phyloP scores from a whole-genome alignment of 139 green algal species.

The Spirogloea muscicola region DNA sequence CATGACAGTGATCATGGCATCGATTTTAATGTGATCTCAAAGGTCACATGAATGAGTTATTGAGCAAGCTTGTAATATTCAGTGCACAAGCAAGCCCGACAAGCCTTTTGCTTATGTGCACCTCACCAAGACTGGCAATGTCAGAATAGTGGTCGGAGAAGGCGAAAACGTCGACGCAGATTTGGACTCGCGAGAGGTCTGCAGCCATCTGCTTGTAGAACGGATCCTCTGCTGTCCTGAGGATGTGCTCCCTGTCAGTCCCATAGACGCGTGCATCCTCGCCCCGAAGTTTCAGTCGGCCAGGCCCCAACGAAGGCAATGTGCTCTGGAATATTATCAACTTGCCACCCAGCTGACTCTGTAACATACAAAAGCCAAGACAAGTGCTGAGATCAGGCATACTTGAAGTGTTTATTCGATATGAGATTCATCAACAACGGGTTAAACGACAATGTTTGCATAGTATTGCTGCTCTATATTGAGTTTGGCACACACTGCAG shows the following conservation, averaged over 20 bases:
- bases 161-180: slow-evolving; percentile 72
- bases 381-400: too few species aligned
- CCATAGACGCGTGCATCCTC: slow-evolving; percentile 43
- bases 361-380: slow-evolving; percentile 1
- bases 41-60: background rate
- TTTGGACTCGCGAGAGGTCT: slow-evolving; percentile 70
- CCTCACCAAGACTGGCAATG: slow-evolving; percentile 67
- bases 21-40: background rate
- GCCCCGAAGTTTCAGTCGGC: slow-evolving; percentile 32
- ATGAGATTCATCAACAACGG: too few species aligned
- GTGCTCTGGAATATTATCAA: slow-evolving; percentile 86
- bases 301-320: slow-evolving; percentile 64
- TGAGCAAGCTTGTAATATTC: too few species aligned
- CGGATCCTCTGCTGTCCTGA: slow-evolving; percentile 80
- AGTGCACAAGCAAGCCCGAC: too few species aligned
- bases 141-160: slow-evolving; percentile 43
- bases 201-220: slow-evolving; percentile 96
- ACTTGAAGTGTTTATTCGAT: too few species aligned
- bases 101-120: too few species aligned
- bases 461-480: too few species aligned
- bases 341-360: slow-evolving; percentile 86
- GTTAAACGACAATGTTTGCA: too few species aligned
- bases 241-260: slow-evolving; percentile 61
- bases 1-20: background rate
- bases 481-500: too few species aligned